phyloP scores from a whole-genome alignment of 2,329 filamentous ascomycete species.

The Fusarium multiceps region DNA sequence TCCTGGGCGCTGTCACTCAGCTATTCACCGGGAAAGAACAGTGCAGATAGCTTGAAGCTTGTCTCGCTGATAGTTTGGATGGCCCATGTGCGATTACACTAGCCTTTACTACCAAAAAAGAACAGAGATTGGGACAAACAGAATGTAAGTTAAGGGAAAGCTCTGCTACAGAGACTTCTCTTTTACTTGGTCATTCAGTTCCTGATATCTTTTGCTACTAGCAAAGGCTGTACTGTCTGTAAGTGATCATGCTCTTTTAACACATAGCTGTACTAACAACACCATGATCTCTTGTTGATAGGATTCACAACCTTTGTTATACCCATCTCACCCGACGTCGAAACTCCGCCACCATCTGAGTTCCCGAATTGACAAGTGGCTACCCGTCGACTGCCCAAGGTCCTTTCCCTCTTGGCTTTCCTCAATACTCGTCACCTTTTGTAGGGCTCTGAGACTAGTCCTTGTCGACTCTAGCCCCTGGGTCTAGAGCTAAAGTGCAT shows the following conservation, averaged over 20 bases:
- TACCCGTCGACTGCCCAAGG: neutral
- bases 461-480: neutral
- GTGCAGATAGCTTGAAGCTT: neutral
- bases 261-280: neutral
- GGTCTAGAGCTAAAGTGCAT: neutral
- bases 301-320: neutral
- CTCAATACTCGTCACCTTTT: neutral
- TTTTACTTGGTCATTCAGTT: neutral
- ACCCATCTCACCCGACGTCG: neutral
- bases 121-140: neutral
- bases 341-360: neutral
- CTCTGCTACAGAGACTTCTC: neutral
- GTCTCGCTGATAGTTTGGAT: neutral
- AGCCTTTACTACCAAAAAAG: neutral
- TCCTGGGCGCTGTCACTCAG: neutral
- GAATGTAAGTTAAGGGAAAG: neutral
- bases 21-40: neutral
- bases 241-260: neutral
- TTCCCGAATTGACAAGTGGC: neutral
- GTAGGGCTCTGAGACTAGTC: neutral
- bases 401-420: neutral
- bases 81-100: neutral
- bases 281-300: neutral
- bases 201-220: neutral
- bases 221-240: neutral